Percentiles rank a stretch among this genome's conserved stretches.
These are phyloP conservation scores for Lenzites betulinus DNA, from an alignment of 768 basidiomycete genomes.

Conservation along the genomic window DNA sequence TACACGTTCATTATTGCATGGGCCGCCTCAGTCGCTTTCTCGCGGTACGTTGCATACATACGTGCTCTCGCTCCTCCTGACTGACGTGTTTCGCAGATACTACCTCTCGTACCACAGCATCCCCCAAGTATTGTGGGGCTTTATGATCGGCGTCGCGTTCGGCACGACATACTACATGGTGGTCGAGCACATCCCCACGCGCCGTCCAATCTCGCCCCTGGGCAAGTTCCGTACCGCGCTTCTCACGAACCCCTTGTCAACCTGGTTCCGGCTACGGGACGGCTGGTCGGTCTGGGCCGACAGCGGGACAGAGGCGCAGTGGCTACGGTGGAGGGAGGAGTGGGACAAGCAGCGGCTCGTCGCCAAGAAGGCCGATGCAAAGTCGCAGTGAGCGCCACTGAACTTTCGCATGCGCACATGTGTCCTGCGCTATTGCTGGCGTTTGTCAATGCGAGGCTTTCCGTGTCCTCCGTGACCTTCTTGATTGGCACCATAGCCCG, in stretches of 20 bases:
- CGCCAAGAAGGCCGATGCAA: slow-evolving; percentile 2
- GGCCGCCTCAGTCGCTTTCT: slow-evolving; percentile 74
- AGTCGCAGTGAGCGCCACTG: background rate
- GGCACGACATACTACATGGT: slow-evolving; percentile 57
- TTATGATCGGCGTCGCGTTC: slow-evolving; percentile 58
- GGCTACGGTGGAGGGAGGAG: slow-evolving; percentile 61
- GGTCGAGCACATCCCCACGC: slow-evolving; percentile 59
- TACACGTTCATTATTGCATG: slow-evolving; percentile 55
- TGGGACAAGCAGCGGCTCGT: slow-evolving; percentile 48
- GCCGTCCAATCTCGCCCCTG: slow-evolving; percentile 52
- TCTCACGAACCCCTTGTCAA: slow-evolving; percentile 57
- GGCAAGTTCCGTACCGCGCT: slow-evolving; percentile 51
- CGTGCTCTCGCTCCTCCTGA: background rate
- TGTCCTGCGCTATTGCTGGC: too few relatives aligned
- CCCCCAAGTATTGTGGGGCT: slow-evolving; percentile 76
- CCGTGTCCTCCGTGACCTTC: background rate
- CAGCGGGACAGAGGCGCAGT: slow-evolving; percentile 74
- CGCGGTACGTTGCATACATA: slow-evolving; percentile 57
- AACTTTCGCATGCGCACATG: background rate
- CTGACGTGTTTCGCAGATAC: slow-evolving; percentile 44
- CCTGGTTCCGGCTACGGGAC: slow-evolving; percentile 74
- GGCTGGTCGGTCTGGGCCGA: slow-evolving; percentile 83
- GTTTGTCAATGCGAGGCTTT: background rate
- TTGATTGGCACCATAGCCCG: background rate
- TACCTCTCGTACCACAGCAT: slow-evolving; percentile 73